These are phyloP conservation scores for Tubosaeta sp. DNA, from an alignment of 768 basidiomycete species.

Conservation along the genomic window DNA sequence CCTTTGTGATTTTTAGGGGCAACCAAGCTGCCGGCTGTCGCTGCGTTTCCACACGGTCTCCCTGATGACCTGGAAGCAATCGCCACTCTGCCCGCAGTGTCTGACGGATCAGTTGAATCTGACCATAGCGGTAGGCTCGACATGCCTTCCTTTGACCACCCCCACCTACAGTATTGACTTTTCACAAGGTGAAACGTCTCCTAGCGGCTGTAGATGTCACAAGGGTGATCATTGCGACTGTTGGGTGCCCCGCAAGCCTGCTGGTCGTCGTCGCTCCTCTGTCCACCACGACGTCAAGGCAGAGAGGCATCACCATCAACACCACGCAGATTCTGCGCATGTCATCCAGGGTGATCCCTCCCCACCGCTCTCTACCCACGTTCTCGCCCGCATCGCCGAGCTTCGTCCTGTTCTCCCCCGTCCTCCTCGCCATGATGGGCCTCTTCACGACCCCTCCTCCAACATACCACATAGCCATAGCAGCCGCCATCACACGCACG, in stretches of 20 bases:
- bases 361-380: conserved; percentile 39
- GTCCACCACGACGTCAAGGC: conserved; percentile 29
- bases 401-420: conserved; percentile 70
- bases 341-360: conserved; percentile 8
- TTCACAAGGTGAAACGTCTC: conserved; percentile 42
- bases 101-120: conserved; percentile 56
- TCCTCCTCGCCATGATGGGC: conserved; percentile 38
- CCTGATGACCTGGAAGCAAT: conserved; percentile 63
- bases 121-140: conserved; percentile 64
- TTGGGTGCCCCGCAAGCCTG: conserved; percentile 45
- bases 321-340: conserved; percentile 16
- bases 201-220: conserved; percentile 45
- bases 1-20: conserved; percentile 40
- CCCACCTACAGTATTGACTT: conserved; percentile 42
- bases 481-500: conserved; percentile 46
- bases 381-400: conserved; percentile 58
- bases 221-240: conserved; percentile 52
- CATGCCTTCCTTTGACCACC: conserved; percentile 38
- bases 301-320: conserved; percentile 20
- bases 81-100: conserved; percentile 30
- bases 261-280: conserved; percentile 33
- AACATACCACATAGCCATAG: conserved; percentile 39
- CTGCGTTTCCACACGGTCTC: conserved; percentile 79
- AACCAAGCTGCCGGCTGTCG: conserved; percentile 59
- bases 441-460: conserved; percentile 47